Evolutionary conservation across 805 yeast species (phyloP).

Genomic region (Lipomyces japonicus): DNA sequence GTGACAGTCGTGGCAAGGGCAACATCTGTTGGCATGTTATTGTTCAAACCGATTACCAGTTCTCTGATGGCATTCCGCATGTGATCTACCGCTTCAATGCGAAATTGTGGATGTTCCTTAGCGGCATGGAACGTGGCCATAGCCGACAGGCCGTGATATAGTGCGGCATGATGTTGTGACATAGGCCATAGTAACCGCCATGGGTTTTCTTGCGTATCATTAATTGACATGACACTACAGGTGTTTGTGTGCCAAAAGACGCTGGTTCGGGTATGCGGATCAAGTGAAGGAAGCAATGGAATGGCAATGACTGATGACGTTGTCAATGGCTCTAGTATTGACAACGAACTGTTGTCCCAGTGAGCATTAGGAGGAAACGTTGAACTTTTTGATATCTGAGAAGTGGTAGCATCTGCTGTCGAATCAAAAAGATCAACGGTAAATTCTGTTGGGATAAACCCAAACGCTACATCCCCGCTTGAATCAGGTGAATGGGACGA

Average conservation of each 20-base stretch:
- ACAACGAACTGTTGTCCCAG: too few relatives aligned
- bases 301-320: slow-evolving; percentile 7
- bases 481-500: too few relatives aligned
- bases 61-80: slow-evolving; percentile 60
- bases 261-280: slow-evolving; percentile 29
- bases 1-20: slow-evolving; percentile 64
- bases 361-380: too few relatives aligned
- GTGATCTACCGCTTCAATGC: slow-evolving; percentile 51
- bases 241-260: slow-evolving; percentile 46
- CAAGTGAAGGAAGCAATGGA: slow-evolving; percentile 22
- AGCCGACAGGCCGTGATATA: slow-evolving; percentile 60
- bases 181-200: slow-evolving; percentile 61
- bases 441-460: too few relatives aligned
- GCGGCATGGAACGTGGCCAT: slow-evolving; percentile 63
- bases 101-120: slow-evolving; percentile 39
- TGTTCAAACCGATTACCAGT: slow-evolving; percentile 53
- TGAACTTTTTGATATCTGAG: too few relatives aligned
- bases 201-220: slow-evolving; percentile 68
- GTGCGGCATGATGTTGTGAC: slow-evolving; percentile 52
- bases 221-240: slow-evolving; percentile 57
- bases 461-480: too few relatives aligned
- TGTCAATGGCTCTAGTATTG: too few relatives aligned
- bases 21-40: slow-evolving; percentile 52
- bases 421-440: too few relatives aligned
- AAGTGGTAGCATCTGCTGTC: too few relatives aligned